phyloP scores from a whole-genome alignment of 805 yeast species.

The Kodamaea laetipori region DNA sequence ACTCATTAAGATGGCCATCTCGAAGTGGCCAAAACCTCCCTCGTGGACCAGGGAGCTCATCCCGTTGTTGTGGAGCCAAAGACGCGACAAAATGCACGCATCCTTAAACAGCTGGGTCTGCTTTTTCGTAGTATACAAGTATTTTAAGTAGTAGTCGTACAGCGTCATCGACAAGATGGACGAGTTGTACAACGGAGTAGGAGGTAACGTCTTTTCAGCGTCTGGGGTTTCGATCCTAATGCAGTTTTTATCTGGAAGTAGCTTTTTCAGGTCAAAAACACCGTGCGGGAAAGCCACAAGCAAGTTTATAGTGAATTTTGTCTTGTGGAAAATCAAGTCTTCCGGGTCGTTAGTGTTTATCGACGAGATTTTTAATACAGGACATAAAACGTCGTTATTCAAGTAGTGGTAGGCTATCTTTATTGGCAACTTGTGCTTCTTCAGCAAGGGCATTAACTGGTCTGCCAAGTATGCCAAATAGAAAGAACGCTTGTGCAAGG shows the following conservation, averaged over 20 bases:
- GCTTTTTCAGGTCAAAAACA: conserved; percentile 70
- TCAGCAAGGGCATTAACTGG: conserved; percentile 54
- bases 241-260: conserved; percentile 79
- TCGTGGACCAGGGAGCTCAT: conserved; percentile 60
- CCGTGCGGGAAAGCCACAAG: conserved; percentile 73
- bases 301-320: conserved; percentile 71
- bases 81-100: conserved; percentile 81
- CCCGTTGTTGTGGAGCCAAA: conserved; percentile 91
- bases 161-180: conserved; percentile 71
- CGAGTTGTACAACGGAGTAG: conserved; percentile 88
- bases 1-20: conserved; percentile 79
- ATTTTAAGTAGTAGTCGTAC: conserved; percentile 70
- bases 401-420: conserved; percentile 63
- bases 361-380: conserved; percentile 67
- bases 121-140: conserved; percentile 72
- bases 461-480: conserved; percentile 80
- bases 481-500: conserved; percentile 85
- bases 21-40: conserved; percentile 92
- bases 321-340: conserved; percentile 60
- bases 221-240: conserved; percentile 62
- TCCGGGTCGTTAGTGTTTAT: conserved; percentile 48
- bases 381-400: conserved; percentile 77
- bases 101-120: conserved; percentile 80
- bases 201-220: conserved; percentile 44
- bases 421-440: conserved; percentile 60